Evolutionary conservation across 768 basidiomycete species (phyloP), one percentile per base, ranked within the genome.

Genomic region (Cytidiella melzeri): DNA sequence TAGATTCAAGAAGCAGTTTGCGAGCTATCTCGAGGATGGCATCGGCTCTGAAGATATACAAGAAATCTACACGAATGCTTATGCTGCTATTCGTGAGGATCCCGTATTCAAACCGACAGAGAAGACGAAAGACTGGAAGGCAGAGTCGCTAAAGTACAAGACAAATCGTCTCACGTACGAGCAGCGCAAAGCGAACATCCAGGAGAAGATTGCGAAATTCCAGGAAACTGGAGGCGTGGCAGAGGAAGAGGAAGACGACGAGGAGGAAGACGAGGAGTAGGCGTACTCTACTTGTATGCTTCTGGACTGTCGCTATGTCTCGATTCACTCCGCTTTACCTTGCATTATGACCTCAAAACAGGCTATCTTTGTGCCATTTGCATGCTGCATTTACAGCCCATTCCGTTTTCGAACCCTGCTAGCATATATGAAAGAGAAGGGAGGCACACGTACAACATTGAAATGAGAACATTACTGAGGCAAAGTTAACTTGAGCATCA

Each of bases 1-100:
- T 54, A 92, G 90, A 61, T 95, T 95, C 80, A 96, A 95, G 78
- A 96, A 93, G 76, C 93, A 96, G 65, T 98, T 98, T 72, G 65
- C 96, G 3, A 79, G 83, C 7, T 98, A 97, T 72, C 91, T 99
- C 53, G 93, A 91, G 23, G 93, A 96, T 67, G 96, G 84, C 57
- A 70, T 99, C 60, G 91, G 91, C 51, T 95, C 92, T 2, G 96
- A 94, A 57, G 95, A 98, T 62, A 92, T 98, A 1, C 92, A 98
- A 68, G 96, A 97, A 66, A 85, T 99, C 54, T 98, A 89, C 75
- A 78, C 80, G 34, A 87, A 86, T 62, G 94, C 91, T 2, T 90
- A 96, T 72, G 86, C 90, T 48, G 90, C 92, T 55, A 99, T 98
- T 69, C 90, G 96, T 54, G 94, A 94, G 65, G 85, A 96, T 66